Percentiles rank a stretch among this genome's conserved stretches.
These are phyloP conservation scores for Excoecaria cochinchinensis DNA, from an alignment of 345 rosid species.

Conservation along the genomic window DNA sequence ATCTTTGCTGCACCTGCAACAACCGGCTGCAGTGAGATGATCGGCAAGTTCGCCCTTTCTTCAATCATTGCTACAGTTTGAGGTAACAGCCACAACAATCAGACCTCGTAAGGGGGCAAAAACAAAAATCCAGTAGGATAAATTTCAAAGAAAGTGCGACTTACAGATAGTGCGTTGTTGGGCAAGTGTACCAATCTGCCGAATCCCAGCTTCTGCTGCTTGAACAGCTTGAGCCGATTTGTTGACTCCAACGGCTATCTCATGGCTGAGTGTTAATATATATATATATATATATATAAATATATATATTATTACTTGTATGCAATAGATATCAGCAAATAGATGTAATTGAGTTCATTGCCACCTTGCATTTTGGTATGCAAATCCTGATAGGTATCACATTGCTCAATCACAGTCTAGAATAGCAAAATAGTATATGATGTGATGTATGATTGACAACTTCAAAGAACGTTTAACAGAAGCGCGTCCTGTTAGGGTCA, in stretches of 20 bases:
- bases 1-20: conserved; percentile 78
- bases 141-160: conserved; percentile 12
- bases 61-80: conserved; percentile 72
- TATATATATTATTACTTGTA: background rate
- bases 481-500: background rate
- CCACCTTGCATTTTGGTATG: background rate
- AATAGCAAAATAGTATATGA: background rate
- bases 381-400: background rate
- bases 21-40: conserved; percentile 72
- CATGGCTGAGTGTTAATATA: conserved; percentile 56
- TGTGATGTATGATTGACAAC: no score
- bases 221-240: conserved; percentile 90
- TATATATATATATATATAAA: background rate
- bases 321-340: background rate
- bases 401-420: background rate
- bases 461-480: background rate
- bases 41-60: conserved; percentile 84
- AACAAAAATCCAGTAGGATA: background rate
- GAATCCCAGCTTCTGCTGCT: conserved; percentile 87
- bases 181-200: conserved; percentile 75
- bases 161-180: conserved; percentile 79
- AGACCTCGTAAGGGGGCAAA: background rate
- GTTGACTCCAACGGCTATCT: conserved; percentile 77
- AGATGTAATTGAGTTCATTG: background rate
- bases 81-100: conserved; percentile 2